phyloP scores from a whole-genome alignment of 129 eudicot genomes.

The Rutidosis leptorrhynchoides region DNA sequence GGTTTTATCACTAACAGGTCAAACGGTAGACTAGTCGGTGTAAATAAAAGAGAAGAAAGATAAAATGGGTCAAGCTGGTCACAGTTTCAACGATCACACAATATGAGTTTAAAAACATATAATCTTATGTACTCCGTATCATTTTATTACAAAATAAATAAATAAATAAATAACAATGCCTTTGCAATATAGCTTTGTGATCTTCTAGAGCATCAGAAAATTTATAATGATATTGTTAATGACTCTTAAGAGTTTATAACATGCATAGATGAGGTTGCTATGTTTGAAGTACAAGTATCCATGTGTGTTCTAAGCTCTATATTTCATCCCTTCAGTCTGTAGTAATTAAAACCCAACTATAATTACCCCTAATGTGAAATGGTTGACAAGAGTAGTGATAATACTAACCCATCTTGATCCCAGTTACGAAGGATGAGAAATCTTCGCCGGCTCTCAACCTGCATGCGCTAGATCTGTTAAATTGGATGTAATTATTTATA shows the following conservation, averaged over 20 bases:
- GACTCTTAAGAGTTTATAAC: neutral
- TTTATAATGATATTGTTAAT: too few relatives aligned
- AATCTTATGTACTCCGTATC: too few relatives aligned
- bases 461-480: slow-evolving; percentile 26
- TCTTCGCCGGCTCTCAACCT: slow-evolving; percentile 97
- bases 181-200: neutral
- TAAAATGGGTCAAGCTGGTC: neutral
- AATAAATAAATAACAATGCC: too few relatives aligned
- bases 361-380: neutral
- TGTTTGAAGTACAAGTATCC: too few relatives aligned
- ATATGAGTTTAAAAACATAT: neutral
- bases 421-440: slow-evolving; percentile 72
- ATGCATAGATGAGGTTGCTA: neutral
- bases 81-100: neutral
- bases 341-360: too few relatives aligned
- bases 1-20: neutral
- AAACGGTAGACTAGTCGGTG: neutral
- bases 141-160: too few relatives aligned
- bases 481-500: neutral
- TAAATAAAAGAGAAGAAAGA: too few relatives aligned
- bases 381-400: slow-evolving; percentile 1
- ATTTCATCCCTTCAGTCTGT: neutral
- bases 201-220: neutral
- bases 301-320: neutral
- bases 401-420: slow-evolving; percentile 98